Conservation (phyloP, 129 eudicot species). For the Artemisia argyi region DNA sequence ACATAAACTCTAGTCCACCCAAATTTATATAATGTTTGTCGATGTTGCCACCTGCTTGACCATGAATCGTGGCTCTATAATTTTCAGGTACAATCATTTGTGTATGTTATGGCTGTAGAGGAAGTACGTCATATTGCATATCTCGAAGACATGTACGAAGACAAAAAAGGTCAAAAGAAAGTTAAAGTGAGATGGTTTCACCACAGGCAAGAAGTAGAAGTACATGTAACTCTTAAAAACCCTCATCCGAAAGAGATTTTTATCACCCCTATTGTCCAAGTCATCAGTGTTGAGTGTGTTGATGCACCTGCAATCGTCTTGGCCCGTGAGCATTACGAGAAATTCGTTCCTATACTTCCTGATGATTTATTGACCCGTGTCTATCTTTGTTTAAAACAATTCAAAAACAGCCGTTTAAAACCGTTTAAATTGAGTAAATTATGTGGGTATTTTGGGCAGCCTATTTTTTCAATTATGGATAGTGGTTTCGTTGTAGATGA, state of each 20-base stretch:
- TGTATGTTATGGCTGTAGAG: conserved; percentile 95
- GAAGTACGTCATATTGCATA: conserved; percentile 84
- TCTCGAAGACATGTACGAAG: conserved; percentile 97
- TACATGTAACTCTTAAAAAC: conserved; percentile 60
- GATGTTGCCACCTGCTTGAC: background rate
- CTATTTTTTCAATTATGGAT: conserved; percentile 72
- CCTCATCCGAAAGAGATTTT: conserved; percentile 91
- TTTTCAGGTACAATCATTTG: conserved; percentile 85
- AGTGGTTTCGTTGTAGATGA: conserved; percentile 56
- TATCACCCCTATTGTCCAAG: conserved; percentile 94
- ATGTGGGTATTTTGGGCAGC: conserved; percentile 86
- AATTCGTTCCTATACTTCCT: conserved; percentile 60
- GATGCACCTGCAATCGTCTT: conserved; percentile 92
- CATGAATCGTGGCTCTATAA: background rate
- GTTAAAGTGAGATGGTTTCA: conserved; percentile 99
- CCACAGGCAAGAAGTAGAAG: conserved; percentile 79
- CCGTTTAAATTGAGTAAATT: conserved; percentile 79
- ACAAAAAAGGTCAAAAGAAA: conserved; percentile 82
- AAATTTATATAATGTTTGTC: too few species aligned
- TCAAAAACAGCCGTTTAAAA: conserved; percentile 73
- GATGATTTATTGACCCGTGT: conserved; percentile 58
- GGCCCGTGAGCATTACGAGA: conserved; percentile 84
- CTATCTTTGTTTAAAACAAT: conserved; percentile 80
- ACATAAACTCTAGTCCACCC: background rate
- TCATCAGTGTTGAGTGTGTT: conserved; percentile 93